Evolutionary conservation across 345 rosid species (phyloP), one percentile per base, ranked within the genome.

Genomic region (Clarkia xantiana): DNA sequence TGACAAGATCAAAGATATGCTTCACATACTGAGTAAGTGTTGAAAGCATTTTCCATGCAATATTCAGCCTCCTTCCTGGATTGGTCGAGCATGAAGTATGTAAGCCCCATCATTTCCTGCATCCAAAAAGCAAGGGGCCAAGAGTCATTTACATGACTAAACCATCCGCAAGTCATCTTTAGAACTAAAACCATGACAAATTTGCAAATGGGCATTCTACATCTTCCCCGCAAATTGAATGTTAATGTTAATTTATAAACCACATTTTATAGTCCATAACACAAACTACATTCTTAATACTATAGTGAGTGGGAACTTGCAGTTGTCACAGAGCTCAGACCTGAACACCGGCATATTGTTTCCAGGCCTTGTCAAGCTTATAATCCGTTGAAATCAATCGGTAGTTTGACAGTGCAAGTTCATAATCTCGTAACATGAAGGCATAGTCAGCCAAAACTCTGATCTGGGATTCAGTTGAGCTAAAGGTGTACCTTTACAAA

Each of bases 321-420:
- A 43, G 6, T 16, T 43, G 11, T 43, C 45, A 42, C 44, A 43
- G 18, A 43, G 36, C 36, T 29, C 36, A 59, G 80, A 84, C 99
- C 99, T 91, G 95, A 53, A 82, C 90, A 47, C 95, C 96, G 53
- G 99, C 99, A 75, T 86, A 87, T 59, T 71, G 82, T 71, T 82
- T 87, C 96, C 99, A 91, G 46, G 95, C 99, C 76, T 91, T 86
- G 67, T 91, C 99, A 51, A 91, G 67, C 74, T 91, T 91, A 73
- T 84, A 91, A 74, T 91, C 99, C 18, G 95, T 91, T 20, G 96
- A 86, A 65, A 91, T 80, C 46, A 91, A 71, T 59, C 90, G 90
- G 71, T 86, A 87, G 71, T 87, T 91, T 43, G 96, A 84, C 62
- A 91, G 55, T 7, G 99, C 96, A 47, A 91, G 87, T 64, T 91